phyloP scores from a whole-genome alignment of 208 protist species.

The Leishmania tarentolae region DNA sequence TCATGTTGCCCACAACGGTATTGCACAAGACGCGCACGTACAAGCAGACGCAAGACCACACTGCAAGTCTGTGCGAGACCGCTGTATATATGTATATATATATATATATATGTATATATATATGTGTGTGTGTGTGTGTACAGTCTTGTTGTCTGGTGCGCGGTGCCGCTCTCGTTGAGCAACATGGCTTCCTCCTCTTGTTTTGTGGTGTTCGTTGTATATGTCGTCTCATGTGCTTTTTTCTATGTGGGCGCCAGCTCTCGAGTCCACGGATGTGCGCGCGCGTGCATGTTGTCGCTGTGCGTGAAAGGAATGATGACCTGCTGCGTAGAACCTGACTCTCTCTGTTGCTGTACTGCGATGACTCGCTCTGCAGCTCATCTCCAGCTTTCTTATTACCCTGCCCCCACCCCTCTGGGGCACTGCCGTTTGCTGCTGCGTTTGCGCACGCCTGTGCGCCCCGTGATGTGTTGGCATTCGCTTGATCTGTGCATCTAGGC shows the following conservation, averaged over 20 bases:
- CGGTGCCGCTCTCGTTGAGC: too few relatives aligned
- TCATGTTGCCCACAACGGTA: neutral
- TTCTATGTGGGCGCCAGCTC: neutral
- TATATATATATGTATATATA: neutral
- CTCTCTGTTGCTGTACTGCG: too few relatives aligned
- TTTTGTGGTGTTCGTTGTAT: too few relatives aligned
- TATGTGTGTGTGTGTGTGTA: neutral
- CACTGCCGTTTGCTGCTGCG: neutral
- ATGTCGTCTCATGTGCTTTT: neutral
- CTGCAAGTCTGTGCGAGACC: neutral
- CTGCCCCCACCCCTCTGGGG: slow-evolving; percentile 2
- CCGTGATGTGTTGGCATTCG: neutral
- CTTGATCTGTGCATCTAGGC: neutral
- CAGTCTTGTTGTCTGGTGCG: too few relatives aligned
- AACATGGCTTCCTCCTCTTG: neutral
- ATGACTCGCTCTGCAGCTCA: neutral
- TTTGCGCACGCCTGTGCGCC: neutral
- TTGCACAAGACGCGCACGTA: neutral
- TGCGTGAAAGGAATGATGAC: too few relatives aligned
- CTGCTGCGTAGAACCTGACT: too few relatives aligned
- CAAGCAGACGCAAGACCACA: neutral
- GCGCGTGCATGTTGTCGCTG: neutral
- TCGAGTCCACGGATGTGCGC: neutral
- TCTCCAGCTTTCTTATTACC: neutral
- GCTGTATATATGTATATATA: neutral